Percentiles rank a stretch among this genome's conserved stretches.
These are phyloP conservation scores for Solanum chaucha DNA, from an alignment of 257 asterid species.

Conservation along the genomic window DNA sequence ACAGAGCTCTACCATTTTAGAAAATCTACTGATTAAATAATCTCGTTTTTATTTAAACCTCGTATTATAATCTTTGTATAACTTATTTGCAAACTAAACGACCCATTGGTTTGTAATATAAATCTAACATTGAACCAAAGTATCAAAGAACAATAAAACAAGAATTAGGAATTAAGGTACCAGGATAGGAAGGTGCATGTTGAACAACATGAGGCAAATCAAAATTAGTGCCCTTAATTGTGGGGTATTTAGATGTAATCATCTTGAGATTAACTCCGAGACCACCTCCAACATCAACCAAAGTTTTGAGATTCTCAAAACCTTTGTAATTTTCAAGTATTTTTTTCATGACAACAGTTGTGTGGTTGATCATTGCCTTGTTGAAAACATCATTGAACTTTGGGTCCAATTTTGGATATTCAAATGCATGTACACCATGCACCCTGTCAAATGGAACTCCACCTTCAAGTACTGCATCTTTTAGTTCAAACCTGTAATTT, in stretches of 20 bases:
- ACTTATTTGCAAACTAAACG: background rate
- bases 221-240: slow-evolving; percentile 25
- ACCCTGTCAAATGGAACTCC: slow-evolving; percentile 23
- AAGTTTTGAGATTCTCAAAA: slow-evolving; percentile 13
- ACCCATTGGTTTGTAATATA: background rate
- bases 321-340: slow-evolving; percentile 23
- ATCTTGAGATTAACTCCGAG: slow-evolving; percentile 19
- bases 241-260: slow-evolving; percentile 24
- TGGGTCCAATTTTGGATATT: slow-evolving; percentile 9
- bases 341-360: slow-evolving; percentile 10
- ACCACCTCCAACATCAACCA: slow-evolving; percentile 44
- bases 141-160: background rate
- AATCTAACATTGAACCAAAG: background rate
- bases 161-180: background rate
- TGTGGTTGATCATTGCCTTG: slow-evolving; percentile 21
- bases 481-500: slow-evolving; percentile 15
- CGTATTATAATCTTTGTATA: background rate
- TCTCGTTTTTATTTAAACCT: background rate
- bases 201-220: slow-evolving; percentile 29
- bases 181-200: slow-evolving; percentile 25
- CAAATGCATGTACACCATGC: slow-evolving; percentile 22
- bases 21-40: background rate
- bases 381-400: slow-evolving; percentile 16
- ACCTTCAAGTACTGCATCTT: slow-evolving; percentile 27
- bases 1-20: background rate